These are phyloP conservation scores for Teunomyces aglyptinius DNA, from an alignment of 805 yeast genomes.

Conservation along the genomic window DNA sequence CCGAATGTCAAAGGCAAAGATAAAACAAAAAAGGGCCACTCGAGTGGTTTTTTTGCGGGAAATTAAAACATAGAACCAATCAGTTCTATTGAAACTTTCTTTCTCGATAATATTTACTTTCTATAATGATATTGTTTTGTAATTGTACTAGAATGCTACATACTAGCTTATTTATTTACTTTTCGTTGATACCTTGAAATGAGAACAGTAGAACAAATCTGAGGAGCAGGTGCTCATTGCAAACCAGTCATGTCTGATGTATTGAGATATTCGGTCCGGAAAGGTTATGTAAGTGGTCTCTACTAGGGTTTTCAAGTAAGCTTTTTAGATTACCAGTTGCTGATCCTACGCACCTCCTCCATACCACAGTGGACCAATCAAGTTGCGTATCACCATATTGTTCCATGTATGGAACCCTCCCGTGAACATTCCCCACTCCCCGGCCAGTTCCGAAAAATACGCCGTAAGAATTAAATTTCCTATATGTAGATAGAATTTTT, in stretches of 20 bases:
- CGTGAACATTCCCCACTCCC: neutral
- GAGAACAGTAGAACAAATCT: neutral
- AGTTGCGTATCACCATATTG: neutral
- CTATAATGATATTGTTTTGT: conserved; percentile 2
- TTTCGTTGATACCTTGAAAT: neutral
- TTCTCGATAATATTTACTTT: conserved; percentile 2
- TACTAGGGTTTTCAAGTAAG: no score
- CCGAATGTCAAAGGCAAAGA: neutral
- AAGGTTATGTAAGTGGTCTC: no score
- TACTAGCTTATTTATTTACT: neutral
- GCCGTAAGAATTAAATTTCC: neutral
- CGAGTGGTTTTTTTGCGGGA: neutral
- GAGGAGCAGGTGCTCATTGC: neutral
- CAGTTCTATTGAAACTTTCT: neutral
- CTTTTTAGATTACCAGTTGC: no score
- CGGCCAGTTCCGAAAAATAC: neutral
- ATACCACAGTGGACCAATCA: neutral
- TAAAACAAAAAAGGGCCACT: neutral
- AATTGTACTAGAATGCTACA: neutral
- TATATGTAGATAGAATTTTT: neutral
- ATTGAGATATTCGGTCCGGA: no score
- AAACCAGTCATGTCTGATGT: no score
- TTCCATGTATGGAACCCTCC: conserved; percentile 1
- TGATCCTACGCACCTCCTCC: neutral
- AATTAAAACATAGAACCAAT: neutral